These are phyloP conservation scores for Termitomyces sp. DNA, from an alignment of 768 basidiomycete genomes.

Conservation along the genomic window DNA sequence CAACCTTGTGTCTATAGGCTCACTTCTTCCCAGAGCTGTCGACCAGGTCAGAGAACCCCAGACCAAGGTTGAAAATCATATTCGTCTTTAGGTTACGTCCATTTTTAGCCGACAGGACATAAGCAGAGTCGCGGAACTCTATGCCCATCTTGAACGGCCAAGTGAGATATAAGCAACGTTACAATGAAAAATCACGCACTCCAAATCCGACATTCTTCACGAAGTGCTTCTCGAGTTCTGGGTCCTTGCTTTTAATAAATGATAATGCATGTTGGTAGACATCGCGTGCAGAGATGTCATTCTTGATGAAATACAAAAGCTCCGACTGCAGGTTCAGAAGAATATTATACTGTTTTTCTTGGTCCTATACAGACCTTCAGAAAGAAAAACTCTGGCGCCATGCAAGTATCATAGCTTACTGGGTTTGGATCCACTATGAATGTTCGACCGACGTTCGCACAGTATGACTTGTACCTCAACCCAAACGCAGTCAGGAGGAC, in stretches of 20 bases:
- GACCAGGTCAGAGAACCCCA: constrained; percentile 81
- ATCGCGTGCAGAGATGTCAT: constrained; percentile 72
- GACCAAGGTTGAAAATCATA: constrained; percentile 81
- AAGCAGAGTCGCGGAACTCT: constrained; percentile 89
- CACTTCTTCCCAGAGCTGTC: constrained; percentile 79
- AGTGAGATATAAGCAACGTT: not conserved
- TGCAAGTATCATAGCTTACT: constrained; percentile 32
- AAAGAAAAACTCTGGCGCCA: not conserved
- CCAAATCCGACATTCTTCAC: constrained; percentile 89
- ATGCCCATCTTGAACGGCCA: constrained; percentile 69
- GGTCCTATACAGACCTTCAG: constrained; percentile 50
- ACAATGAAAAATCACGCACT: constrained; percentile 37
- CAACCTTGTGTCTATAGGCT: constrained; percentile 12
- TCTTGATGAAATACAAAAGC: constrained; percentile 69
- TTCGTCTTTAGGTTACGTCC: constrained; percentile 60
- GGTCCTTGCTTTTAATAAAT: constrained; percentile 71
- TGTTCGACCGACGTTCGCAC: constrained; percentile 87
- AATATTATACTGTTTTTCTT: constrained; percentile 84
- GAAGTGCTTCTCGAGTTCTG: constrained; percentile 79
- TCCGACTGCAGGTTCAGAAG: constrained; percentile 76
- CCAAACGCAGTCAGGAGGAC: constrained; percentile 87
- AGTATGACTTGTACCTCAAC: constrained; percentile 89
- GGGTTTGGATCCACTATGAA: constrained; percentile 94
- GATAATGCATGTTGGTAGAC: constrained; percentile 73
- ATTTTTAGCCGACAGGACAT: constrained; percentile 81